A percentile compares a stretch with the other conserved stretches of the same genome.
Evolutionary conservation across 441 rosid genomes (phyloP).

Genomic region (Pelargonium cotyledonis): DNA sequence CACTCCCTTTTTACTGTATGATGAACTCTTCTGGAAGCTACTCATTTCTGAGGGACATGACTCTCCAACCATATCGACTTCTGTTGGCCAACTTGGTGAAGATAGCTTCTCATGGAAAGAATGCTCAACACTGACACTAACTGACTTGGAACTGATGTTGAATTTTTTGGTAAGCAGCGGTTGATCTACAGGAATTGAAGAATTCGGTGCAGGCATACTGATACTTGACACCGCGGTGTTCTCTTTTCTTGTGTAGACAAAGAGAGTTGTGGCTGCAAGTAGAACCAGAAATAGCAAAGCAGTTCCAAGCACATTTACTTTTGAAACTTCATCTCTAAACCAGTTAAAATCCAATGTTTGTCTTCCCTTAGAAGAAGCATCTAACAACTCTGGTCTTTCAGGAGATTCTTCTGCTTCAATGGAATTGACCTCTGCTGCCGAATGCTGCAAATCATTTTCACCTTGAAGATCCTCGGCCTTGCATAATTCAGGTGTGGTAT

Average conservation of each 20-base stretch:
- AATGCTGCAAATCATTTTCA: constrained; percentile 5
- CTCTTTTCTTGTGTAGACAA: constrained; percentile 31
- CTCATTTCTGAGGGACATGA: constrained; percentile 72
- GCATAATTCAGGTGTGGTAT: background rate
- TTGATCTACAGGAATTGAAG: constrained; percentile 20
- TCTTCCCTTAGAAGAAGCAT: constrained; percentile 12
- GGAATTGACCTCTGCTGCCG: constrained; percentile 8
- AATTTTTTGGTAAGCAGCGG: constrained; percentile 22
- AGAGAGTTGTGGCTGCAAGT: constrained; percentile 33
- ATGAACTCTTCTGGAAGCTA: constrained; percentile 42
- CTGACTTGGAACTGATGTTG: constrained; percentile 25
- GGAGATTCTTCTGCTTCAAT: constrained; percentile 14
- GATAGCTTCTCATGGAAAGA: constrained; percentile 28
- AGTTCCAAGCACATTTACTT: constrained; percentile 20
- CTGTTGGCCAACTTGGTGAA: constrained; percentile 34
- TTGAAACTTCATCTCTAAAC: constrained; percentile 16
- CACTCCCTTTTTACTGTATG: constrained; percentile 32
- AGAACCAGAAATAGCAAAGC: constrained; percentile 36
- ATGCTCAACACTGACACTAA: constrained; percentile 20
- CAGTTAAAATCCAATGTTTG: constrained; percentile 12
- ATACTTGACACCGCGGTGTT: background rate
- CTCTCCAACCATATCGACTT: constrained; percentile 35
- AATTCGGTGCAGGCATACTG: constrained; percentile 15
- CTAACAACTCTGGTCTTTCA: constrained; percentile 17
- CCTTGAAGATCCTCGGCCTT: constrained; percentile 10